Conservation (phyloP, 345 rosid species). For the Aethionema arabicum region DNA sequence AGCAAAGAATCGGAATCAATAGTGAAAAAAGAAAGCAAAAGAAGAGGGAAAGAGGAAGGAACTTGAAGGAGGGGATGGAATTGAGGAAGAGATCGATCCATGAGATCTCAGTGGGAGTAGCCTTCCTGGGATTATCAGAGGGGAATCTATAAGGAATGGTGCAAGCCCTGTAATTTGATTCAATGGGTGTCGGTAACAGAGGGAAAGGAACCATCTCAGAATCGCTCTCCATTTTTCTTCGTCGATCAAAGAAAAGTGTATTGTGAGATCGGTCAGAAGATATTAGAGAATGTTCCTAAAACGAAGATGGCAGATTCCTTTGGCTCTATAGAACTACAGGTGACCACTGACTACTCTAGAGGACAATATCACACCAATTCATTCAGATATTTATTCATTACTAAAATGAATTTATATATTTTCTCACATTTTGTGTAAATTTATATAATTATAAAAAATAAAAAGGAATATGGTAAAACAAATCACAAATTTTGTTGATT, state of each 20-base stretch:
- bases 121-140: constrained; percentile 75
- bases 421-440: no score
- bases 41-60: background rate
- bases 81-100: constrained; percentile 90
- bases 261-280: no score
- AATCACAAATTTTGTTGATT: no score
- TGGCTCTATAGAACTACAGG: no score
- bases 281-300: no score
- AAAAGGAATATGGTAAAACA: no score
- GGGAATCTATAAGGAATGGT: constrained; percentile 94
- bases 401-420: no score
- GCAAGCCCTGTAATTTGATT: constrained; percentile 80
- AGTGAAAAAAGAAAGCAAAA: background rate
- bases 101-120: constrained; percentile 84
- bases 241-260: background rate
- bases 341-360: no score
- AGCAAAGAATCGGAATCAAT: constrained; percentile 3
- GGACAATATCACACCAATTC: no score
- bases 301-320: no score
- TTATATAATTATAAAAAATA: no score
- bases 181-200: constrained; percentile 64
- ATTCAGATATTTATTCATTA: no score
- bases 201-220: constrained; percentile 91
- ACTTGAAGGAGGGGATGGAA: constrained; percentile 95
- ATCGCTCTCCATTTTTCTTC: constrained; percentile 68